Evolutionary conservation across 768 basidiomycete genomes (phyloP), one percentile per base, ranked within the genome.

Genomic region (Boletellus sp.): DNA sequence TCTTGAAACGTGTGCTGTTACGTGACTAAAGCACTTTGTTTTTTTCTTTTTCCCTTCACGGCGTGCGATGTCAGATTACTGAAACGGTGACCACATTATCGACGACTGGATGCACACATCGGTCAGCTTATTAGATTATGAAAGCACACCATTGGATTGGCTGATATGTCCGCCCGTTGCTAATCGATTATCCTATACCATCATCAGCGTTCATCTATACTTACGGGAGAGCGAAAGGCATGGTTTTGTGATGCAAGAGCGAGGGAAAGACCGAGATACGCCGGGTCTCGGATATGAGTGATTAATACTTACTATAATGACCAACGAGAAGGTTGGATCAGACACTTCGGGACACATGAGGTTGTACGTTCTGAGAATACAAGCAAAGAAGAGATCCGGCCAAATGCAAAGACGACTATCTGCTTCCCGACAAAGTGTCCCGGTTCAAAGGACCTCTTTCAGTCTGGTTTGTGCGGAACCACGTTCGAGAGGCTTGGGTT

Each of bases 401-500:
- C 7, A 32, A 24, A 31, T 24, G n/a, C 7, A 16, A 10, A 19
- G 11, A 19, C 10, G 20, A 28, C 3, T 11, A 10, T 28, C 28
- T 11, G 11, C 9, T 11, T 28, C 26, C n/a, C 11, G 28, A 11
- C 9, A 28, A 10, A 7, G 28, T 16, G 12, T 31, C 6, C 1
- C 11, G 2, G 45, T 48, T 70, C 60, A 76, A 19, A 89, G 67
- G 11, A 83, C 72, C 24, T 88, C 82, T 59, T 81, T 82, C 31
- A 90, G 66, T 56, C 72, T 85, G 12, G 74, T 80, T 59, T 80
- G 65, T 2, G 73, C 87, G 1, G 79, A 73, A 17, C 87, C 87
- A 56, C 85, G 70, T 51, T 80, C 75, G 2, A 87, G 69, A 1
- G 88, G 77, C 61, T 83, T 79, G 4, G 80, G 83, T 62, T 90